Base-by-base conservation (phyloP, 2,329 filamentous ascomycete species). In the Curvularia sp. region DNA sequence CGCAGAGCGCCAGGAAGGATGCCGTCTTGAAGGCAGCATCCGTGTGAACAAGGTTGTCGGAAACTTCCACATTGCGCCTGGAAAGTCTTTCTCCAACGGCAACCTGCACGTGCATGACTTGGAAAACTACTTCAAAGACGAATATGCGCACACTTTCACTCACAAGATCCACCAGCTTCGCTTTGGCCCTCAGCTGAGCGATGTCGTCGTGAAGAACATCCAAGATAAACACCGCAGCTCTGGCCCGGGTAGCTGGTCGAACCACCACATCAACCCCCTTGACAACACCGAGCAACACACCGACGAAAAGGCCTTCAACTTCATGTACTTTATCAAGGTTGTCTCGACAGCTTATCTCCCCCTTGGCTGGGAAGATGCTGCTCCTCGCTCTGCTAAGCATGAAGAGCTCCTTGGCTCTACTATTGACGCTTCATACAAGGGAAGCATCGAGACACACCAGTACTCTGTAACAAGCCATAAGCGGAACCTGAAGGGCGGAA, bases 271-370 rank as follows among this genome's bases (percentile, higher is more conserved):
- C 67, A 97, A 98, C 78, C 95, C 95, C 4, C 86, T 99, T 4
- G 96, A 99, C 73, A 84, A 85, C 53, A 91, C 89, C 3, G 81
- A 85, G 63, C 93, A 98, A 82, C 80, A 84, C 52, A 96, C 92
- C 2, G 82, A 85, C 35, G 93, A 97, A 72, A 86, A 92, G 67
- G 90, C 90, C 64, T 97, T 85, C 84, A 99, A 97, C 82, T 99
- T 89, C 79, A 97, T 98, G 92, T 99, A 99, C 83, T 99, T 99
- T 79, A 85, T 99, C 79, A 99, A 99, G 84, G 95, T 99, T 57
- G 95, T 99, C 31, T 92, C 91, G 3, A 99, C 95, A 1, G 94
- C 93, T 0, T 99, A 98, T 77, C 85, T 98, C 26, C 93, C 95
- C 2, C 85, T 99, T 1, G 93, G 93, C 63, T 96, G 92, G 92